Conservation (phyloP, 2,329 filamentous ascomycete genomes). For the Geosmithia morbida region DNA sequence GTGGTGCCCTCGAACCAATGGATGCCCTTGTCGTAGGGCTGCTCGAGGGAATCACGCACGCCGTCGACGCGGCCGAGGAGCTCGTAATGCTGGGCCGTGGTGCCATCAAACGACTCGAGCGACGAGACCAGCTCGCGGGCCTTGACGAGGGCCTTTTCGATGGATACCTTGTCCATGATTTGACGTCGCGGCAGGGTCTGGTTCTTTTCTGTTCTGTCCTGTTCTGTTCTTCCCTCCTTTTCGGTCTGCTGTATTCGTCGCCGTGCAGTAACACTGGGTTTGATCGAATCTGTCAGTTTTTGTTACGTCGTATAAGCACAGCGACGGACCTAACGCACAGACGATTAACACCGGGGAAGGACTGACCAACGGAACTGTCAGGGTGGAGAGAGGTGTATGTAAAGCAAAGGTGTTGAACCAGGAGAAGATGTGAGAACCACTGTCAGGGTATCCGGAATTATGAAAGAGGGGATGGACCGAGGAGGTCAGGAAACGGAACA, state of each 20-base stretch:
- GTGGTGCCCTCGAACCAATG: not conserved
- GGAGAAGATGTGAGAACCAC: no score
- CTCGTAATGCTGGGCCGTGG: not conserved
- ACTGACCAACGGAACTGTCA: no score
- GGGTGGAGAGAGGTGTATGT: no score
- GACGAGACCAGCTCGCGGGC: not conserved
- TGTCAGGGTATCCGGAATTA: no score
- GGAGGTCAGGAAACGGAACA: no score
- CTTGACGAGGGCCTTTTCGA: not conserved
- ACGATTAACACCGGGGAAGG: no score
- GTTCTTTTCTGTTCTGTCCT: not conserved
- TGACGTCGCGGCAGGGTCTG: not conserved
- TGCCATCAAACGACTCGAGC: not conserved
- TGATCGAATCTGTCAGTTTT: no score
- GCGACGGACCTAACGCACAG: no score
- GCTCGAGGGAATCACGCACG: not conserved
- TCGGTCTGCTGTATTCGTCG: not conserved
- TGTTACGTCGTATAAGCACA: no score
- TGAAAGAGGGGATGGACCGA: no score
- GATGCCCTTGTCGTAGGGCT: not conserved
- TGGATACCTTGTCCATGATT: not conserved
- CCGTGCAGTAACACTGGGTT: not conserved
- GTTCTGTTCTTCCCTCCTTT: not conserved
- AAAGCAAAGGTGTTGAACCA: no score
- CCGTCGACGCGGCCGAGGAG: not conserved